Percentiles rank a stretch among this genome's conserved stretches.
Evolutionary conservation across 257 asterid genomes (phyloP).

Genomic region (Solanum piurae): DNA sequence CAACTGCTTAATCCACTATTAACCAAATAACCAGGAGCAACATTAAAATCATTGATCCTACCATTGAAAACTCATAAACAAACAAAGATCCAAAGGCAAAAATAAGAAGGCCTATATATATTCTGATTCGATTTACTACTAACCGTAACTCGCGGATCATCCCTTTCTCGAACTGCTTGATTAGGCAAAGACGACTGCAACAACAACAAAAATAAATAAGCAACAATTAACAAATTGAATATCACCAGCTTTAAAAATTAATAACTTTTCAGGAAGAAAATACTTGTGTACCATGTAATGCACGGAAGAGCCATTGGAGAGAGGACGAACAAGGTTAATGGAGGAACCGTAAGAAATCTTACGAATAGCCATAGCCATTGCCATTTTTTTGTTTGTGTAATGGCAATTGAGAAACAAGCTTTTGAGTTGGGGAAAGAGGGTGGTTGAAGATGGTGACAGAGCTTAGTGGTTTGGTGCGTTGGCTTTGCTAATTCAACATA

Average conservation of each 20-base stretch:
- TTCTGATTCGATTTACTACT: conserved; percentile 1
- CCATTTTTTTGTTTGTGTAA: not conserved
- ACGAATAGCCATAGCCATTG: conserved; percentile 68
- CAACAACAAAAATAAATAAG: not conserved
- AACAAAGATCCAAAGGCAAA: not conserved
- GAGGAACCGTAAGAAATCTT: conserved; percentile 30
- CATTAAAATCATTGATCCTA: not conserved
- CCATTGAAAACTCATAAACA: not conserved
- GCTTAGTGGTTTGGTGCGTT: not conserved
- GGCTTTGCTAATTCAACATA: not conserved
- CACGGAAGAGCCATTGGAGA: conserved; percentile 25
- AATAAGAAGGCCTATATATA: not conserved
- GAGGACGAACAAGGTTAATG: conserved; percentile 19
- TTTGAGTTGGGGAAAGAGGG: not conserved
- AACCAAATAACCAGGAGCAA: not conserved
- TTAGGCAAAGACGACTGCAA: conserved; percentile 56
- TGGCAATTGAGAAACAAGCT: not conserved
- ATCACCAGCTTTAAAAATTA: not conserved
- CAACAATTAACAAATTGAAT: not conserved
- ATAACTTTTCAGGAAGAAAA: not conserved
- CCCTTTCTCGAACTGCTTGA: conserved; percentile 39
- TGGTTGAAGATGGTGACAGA: not conserved
- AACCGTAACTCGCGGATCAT: conserved; percentile 53
- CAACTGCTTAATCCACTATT: conserved; percentile 74
- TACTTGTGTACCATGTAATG: conserved; percentile 25